Evolutionary conservation across 176 grass and related monocot species (phyloP).

Genomic region (Aechmea fasciata): DNA sequence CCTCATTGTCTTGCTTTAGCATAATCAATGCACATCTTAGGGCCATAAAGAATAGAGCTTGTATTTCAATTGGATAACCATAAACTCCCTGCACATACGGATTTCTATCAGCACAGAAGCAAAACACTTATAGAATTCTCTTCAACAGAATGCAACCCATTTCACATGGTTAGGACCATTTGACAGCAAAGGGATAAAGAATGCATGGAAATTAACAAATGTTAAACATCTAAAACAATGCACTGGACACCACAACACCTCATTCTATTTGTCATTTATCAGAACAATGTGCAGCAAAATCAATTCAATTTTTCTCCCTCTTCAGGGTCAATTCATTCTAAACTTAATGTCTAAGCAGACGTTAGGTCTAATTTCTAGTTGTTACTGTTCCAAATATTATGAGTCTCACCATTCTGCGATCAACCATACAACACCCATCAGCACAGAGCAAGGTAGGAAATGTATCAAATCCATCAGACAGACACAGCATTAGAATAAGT

Average conservation of each 20-base stretch:
- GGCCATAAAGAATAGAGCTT: conserved; percentile 71
- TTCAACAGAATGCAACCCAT: neutral
- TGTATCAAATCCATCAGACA: conserved; percentile 94
- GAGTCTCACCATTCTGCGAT: conserved; percentile 67
- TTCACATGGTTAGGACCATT: no score
- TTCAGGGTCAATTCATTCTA: no score
- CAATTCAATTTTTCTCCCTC: no score
- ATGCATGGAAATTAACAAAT: no score
- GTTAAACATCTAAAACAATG: no score
- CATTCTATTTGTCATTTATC: no score
- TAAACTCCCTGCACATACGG: conserved; percentile 49
- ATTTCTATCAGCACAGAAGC: conserved; percentile 16
- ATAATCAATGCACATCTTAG: conserved; percentile 41
- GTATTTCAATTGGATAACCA: conserved; percentile 82
- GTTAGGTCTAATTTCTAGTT: no score
- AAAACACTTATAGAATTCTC: neutral
- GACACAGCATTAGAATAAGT: conserved; percentile 73
- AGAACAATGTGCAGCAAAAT: no score
- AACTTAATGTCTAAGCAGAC: no score
- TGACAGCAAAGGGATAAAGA: no score
- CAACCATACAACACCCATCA: conserved; percentile 88
- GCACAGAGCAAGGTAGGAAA: conserved; percentile 89
- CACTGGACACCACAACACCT: no score
- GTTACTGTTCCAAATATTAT: neutral
- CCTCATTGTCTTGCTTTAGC: conserved; percentile 33